These are phyloP conservation scores for Tetrapyrgos nigripes DNA, from an alignment of 1,284 basidiomycete genomes.

Conservation along the genomic window DNA sequence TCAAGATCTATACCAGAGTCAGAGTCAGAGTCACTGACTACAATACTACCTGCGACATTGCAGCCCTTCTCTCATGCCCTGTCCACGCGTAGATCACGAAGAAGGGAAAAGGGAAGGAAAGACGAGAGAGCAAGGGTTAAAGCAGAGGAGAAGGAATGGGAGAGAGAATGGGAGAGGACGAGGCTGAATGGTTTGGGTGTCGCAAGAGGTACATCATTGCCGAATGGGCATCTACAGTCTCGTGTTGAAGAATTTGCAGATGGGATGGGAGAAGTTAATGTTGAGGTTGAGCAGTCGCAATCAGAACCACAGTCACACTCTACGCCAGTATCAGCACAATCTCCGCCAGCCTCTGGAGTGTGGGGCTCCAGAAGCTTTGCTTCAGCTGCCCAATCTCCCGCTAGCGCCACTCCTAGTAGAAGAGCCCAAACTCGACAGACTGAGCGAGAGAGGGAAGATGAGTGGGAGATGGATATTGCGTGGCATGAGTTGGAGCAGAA, in stretches of 20 bases:
- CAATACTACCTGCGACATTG: conserved; percentile 57
- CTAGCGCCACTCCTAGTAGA: conserved; percentile 15
- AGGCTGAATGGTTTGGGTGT: neutral
- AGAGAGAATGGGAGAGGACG: conserved; percentile 11
- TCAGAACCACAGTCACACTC: no score
- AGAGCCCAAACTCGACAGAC: conserved; percentile 15
- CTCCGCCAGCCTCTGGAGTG: conserved; percentile 53
- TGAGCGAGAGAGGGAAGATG: conserved; percentile 53
- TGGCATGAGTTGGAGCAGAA: conserved; percentile 82
- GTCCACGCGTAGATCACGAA: conserved; percentile 74
- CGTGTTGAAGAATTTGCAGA: no score
- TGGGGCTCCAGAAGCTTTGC: conserved; percentile 85
- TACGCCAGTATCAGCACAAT: no score
- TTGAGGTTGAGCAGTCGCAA: no score
- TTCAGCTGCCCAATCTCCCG: conserved; percentile 64
- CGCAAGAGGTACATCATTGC: no score
- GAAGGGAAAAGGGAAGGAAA: conserved; percentile 79
- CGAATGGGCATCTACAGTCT: no score
- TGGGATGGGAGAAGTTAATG: no score
- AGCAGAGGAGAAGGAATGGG: neutral
- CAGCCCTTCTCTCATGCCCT: conserved; percentile 84
- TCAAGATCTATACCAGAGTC: no score
- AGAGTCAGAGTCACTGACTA: neutral
- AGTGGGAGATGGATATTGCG: conserved; percentile 80
- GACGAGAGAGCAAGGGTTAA: conserved; percentile 73